Base-by-base conservation (phyloP, 805 yeast genomes). In the Ogataea kodamae region DNA sequence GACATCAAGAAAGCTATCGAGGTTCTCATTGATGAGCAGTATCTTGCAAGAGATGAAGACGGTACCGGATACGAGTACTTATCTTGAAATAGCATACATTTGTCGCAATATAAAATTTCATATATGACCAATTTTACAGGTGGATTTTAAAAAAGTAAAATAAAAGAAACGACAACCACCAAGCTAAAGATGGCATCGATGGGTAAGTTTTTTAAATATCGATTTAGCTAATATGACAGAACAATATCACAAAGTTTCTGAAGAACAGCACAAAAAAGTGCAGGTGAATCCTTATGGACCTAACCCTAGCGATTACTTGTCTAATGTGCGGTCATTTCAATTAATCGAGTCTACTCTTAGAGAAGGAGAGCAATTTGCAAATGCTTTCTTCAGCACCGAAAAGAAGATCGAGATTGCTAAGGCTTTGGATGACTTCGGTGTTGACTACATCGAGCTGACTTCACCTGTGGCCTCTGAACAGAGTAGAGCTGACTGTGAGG, bases 1-100 rank as follows among this genome's bases (percentile, higher is more conserved):
- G 95, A 88, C 53, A 81, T 90, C 51, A 90, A 90, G 65, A 75
- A 78, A 51, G 87, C 89, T 20, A 84, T 90, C 41, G 95, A 86
- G 54, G 72, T 70, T 28, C 74, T 90, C 55, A 82, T 90, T 30
- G 96, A 89, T 43, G 79, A 79, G 58, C 95, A 86, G 50, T 90
- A 86, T 56, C 62, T 90, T 42, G 78, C 78, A 49, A 78, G 98
- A 56, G 70, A 78, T 39, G 84, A 77, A 25, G 78, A 72, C 28
- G 81, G 79, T 34, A 77, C 48, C 48, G 71, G 80, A 19, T 88
- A 87, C 52, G 83, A 81, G 51, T 90, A 90, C 55, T 63, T 89
- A 44, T 94, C 96, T 22, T 88, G 32, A 45, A 18, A 18, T 7
- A 25, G 12, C 21, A 15, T 18, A 20, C 16, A 10, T 5, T 18